Percentiles rank a stretch among this genome's conserved stretches.
Conservation (phyloP, 2,329 filamentous ascomycete species). For the Raffaelea ambrosiae region DNA sequence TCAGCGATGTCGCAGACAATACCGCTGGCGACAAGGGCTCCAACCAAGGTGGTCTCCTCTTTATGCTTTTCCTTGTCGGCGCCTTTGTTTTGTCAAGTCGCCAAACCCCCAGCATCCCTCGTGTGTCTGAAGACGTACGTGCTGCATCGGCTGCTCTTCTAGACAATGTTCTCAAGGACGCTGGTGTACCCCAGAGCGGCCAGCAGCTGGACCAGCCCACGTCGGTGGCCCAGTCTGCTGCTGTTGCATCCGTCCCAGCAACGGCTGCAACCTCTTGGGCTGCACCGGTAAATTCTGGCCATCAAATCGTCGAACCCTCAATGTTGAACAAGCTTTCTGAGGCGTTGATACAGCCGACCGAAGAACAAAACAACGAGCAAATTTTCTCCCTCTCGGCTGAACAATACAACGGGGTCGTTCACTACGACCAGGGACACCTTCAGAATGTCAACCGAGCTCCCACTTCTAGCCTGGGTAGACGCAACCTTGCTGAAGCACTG, state of each 20-base stretch:
- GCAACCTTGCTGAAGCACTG: constrained; percentile 72
- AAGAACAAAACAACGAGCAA: constrained; percentile 81
- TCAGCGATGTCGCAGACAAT: neutral
- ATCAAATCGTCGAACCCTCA: constrained; percentile 37
- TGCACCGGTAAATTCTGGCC: neutral
- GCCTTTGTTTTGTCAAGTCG: constrained; percentile 91
- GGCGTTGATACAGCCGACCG: constrained; percentile 63
- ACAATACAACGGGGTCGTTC: constrained; percentile 80
- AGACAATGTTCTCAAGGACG: constrained; percentile 75
- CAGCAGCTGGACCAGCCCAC: neutral
- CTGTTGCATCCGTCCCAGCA: neutral
- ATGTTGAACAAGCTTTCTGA: constrained; percentile 60
- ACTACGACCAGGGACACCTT: constrained; percentile 42
- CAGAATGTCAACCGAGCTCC: constrained; percentile 31
- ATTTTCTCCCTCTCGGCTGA: constrained; percentile 77
- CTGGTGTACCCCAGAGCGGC: constrained; percentile 44
- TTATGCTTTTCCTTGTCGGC: constrained; percentile 94
- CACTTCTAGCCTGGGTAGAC: constrained; percentile 54
- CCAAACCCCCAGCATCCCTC: constrained; percentile 63
- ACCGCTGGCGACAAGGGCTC: constrained; percentile 21
- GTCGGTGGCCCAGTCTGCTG: neutral
- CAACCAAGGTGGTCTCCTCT: constrained; percentile 73
- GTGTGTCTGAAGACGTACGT: constrained; percentile 72
- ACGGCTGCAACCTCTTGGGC: neutral
- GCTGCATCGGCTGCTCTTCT: constrained; percentile 69